These are phyloP conservation scores for Capronia americana DNA, from an alignment of 2,329 filamentous ascomycete species.

Conservation along the genomic window DNA sequence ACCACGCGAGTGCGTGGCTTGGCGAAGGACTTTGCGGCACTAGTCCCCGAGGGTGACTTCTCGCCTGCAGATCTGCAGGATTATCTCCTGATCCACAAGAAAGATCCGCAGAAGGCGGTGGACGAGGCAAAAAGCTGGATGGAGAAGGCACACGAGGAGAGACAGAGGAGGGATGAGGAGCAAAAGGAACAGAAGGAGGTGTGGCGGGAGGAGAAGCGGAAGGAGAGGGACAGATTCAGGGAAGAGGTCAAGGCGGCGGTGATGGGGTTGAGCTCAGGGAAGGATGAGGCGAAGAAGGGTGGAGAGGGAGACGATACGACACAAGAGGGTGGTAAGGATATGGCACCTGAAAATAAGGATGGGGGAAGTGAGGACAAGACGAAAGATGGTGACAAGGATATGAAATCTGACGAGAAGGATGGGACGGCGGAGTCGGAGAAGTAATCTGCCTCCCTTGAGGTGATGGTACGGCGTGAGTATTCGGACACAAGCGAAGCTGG, in stretches of 20 bases:
- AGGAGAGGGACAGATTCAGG: constrained; percentile 21
- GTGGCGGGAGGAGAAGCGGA: constrained; percentile 24
- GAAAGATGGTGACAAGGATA: neutral
- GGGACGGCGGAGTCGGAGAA: neutral
- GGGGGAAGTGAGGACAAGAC: neutral
- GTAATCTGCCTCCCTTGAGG: neutral
- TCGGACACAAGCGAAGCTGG: neutral
- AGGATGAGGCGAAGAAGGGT: constrained; percentile 12
- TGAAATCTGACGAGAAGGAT: neutral
- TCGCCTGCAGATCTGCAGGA: constrained; percentile 62
- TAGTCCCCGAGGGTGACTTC: constrained; percentile 56
- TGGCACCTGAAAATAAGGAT: neutral
- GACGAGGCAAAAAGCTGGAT: constrained; percentile 53
- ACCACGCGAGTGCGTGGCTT: constrained; percentile 45
- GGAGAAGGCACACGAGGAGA: constrained; percentile 30
- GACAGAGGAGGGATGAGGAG: constrained; percentile 34
- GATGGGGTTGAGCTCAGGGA: constrained; percentile 17
- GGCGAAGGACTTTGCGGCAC: constrained; percentile 53
- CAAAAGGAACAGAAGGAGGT: constrained; percentile 33
- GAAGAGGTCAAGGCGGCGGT: constrained; percentile 31
- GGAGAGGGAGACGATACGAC: neutral
- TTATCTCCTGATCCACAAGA: constrained; percentile 59
- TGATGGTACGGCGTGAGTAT: neutral
- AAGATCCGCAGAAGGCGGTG: constrained; percentile 55
- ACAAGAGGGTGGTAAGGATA: neutral